Percentiles rank a stretch among this genome's conserved stretches.
These are phyloP conservation scores for Wallacemonas sp. DNA, from an alignment of 208 protist species.

Conservation along the genomic window DNA sequence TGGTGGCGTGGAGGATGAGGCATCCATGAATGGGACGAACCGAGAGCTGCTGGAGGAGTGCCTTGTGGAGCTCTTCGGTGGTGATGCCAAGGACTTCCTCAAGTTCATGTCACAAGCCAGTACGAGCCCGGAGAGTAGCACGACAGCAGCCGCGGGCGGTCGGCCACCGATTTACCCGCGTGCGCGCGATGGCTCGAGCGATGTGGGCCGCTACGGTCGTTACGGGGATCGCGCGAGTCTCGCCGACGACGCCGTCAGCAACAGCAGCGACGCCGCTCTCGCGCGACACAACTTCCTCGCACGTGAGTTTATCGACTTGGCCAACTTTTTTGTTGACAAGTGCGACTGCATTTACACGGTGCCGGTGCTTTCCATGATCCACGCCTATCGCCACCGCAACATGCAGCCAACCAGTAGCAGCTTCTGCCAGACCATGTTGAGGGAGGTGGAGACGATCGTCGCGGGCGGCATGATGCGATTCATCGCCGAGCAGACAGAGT, in stretches of 20 bases:
- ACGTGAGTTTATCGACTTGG: slow-evolving; percentile 45
- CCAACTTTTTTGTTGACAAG: slow-evolving; percentile 60
- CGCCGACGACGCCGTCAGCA: slow-evolving; percentile 22
- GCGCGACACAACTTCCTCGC: slow-evolving; percentile 44
- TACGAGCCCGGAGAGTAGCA: background rate
- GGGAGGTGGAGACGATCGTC: slow-evolving; percentile 61
- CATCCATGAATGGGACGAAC: slow-evolving; percentile 8
- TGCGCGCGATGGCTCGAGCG: too few species aligned
- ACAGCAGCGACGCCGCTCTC: background rate
- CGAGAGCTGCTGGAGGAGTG: slow-evolving; percentile 56
- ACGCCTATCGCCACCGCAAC: slow-evolving; percentile 45
- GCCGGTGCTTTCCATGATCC: slow-evolving; percentile 76
- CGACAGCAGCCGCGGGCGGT: too few species aligned
- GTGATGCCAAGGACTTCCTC: slow-evolving; percentile 30
- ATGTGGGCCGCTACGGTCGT: slow-evolving; percentile 10
- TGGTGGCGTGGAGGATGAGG: background rate
- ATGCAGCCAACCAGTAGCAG: slow-evolving; percentile 54
- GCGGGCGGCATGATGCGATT: slow-evolving; percentile 61
- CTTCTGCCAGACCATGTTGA: slow-evolving; percentile 67
- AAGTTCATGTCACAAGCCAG: slow-evolving; percentile 4
- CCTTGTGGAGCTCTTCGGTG: slow-evolving; percentile 76
- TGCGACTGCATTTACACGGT: slow-evolving; percentile 86
- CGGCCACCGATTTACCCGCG: slow-evolving; percentile 19
- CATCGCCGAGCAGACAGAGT: slow-evolving; percentile 85
- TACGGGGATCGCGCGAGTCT: slow-evolving; percentile 9